A percentile compares a stretch with the other conserved stretches of the same genome.
Conservation (phyloP, 495 filamentous ascomycete genomes). For the Penicillium turbatum region DNA sequence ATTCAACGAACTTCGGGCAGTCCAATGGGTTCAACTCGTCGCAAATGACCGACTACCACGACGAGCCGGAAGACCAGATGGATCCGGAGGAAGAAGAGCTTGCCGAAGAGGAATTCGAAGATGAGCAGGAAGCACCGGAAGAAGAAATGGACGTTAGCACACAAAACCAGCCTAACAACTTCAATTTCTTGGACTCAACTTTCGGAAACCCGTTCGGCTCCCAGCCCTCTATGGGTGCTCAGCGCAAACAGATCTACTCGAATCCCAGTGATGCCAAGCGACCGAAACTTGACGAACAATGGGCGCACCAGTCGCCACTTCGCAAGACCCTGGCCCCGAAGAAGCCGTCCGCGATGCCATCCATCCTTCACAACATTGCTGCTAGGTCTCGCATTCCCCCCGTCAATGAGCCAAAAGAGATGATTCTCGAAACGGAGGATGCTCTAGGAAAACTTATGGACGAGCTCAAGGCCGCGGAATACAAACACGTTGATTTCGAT, state of each 20-base stretch:
- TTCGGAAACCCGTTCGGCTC: slow-evolving; percentile 22
- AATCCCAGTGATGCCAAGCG: slow-evolving; percentile 43
- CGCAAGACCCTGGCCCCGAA: slow-evolving; percentile 43
- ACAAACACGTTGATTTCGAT: slow-evolving; percentile 52
- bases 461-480: slow-evolving; percentile 49
- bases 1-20: slow-evolving; percentile 28
- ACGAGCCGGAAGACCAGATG: slow-evolving; percentile 34
- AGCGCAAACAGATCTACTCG: slow-evolving; percentile 40
- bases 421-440: slow-evolving; percentile 46
- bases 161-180: slow-evolving; percentile 17
- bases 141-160: slow-evolving; percentile 23
- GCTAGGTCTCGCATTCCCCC: slow-evolving; percentile 28
- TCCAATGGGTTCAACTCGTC: slow-evolving; percentile 31
- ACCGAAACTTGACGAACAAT: slow-evolving; percentile 42
- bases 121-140: slow-evolving; percentile 40
- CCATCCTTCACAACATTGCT: slow-evolving; percentile 43
- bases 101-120: slow-evolving; percentile 17
- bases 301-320: slow-evolving; percentile 36
- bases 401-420: slow-evolving; percentile 41
- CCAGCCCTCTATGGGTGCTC: slow-evolving; percentile 9
- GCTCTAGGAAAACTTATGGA: slow-evolving; percentile 48
- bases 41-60: slow-evolving; percentile 32
- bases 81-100: slow-evolving; percentile 23
- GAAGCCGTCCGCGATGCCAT: slow-evolving; percentile 47
- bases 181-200: slow-evolving; percentile 35